Evolutionary conservation across 208 protist species (phyloP).

Genomic region (Wallacemonas sp.): DNA sequence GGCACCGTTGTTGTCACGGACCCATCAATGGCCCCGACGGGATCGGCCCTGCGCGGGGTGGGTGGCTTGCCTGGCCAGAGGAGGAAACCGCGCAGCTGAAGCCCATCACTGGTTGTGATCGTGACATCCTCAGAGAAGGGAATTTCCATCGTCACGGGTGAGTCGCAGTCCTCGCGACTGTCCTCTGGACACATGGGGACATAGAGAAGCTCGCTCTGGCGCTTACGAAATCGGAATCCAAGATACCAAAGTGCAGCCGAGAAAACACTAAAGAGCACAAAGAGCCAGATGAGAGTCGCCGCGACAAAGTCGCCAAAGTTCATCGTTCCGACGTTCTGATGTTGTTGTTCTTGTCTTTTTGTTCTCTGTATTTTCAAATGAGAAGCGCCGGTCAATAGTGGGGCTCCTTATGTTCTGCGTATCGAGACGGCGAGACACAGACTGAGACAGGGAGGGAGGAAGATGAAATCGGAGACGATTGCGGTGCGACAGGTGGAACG

Average conservation of each 20-base stretch:
- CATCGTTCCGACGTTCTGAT: no score
- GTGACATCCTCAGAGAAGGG: slow-evolving; percentile 57
- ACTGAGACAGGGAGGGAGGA: no score
- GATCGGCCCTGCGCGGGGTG: not conserved
- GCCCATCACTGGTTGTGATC: slow-evolving; percentile 66
- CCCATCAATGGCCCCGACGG: not conserved
- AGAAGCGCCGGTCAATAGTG: no score
- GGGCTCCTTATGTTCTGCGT: no score
- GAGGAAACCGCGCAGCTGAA: slow-evolving; percentile 72
- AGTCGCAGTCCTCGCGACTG: slow-evolving; percentile 58
- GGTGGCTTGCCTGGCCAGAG: slow-evolving; percentile 56
- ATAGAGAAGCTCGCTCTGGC: slow-evolving; percentile 74
- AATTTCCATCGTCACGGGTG: slow-evolving; percentile 52
- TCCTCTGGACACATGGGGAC: slow-evolving; percentile 59
- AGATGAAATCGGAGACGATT: no score
- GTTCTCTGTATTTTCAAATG: no score
- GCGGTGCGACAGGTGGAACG: no score
- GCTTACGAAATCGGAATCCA: slow-evolving; percentile 29
- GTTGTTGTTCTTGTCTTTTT: no score
- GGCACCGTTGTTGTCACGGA: not conserved
- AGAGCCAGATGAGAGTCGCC: slow-evolving; percentile 16
- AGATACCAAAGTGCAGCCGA: slow-evolving; percentile 27
- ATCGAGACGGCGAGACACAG: no score
- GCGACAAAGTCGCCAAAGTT: slow-evolving; percentile 19
- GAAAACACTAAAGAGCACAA: slow-evolving; percentile 10